Percentiles rank a stretch among this genome's conserved stretches.
Conservation (phyloP, 371 early-diverging fungal species). For the Catenaria anguillulae region DNA sequence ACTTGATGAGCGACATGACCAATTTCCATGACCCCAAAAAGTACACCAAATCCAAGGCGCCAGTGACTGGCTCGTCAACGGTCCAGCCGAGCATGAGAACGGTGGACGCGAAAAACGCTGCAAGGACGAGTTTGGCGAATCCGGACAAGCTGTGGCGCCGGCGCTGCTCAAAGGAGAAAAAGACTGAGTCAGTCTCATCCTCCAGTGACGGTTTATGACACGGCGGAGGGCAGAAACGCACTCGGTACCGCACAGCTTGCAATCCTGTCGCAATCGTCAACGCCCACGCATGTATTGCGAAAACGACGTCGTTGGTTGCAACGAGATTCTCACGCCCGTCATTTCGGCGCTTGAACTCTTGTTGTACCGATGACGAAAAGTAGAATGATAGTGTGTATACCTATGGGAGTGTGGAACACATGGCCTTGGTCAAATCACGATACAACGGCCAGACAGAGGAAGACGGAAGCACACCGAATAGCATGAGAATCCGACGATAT, state of each 20-base stretch:
- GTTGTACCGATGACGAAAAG: conserved; percentile 43
- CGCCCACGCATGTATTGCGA: conserved; percentile 65
- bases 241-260: conserved; percentile 27
- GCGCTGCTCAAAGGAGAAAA: too few species aligned
- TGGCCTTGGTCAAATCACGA: too few species aligned
- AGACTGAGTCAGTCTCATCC: too few species aligned
- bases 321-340: conserved; percentile 54
- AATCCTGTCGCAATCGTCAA: conserved; percentile 47
- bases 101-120: conserved; percentile 24
- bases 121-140: conserved; percentile 15
- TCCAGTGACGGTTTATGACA: too few species aligned
- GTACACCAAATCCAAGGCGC: conserved; percentile 51
- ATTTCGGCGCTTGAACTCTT: conserved; percentile 60
- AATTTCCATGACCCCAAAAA: conserved; percentile 68
- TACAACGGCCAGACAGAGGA: background rate
- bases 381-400: conserved; percentile 61
- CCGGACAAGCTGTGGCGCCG: conserved; percentile 15
- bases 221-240: too few species aligned
- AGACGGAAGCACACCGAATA: conserved; percentile 41
- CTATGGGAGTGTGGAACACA: too few species aligned
- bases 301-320: conserved; percentile 72
- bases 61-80: conserved; percentile 25
- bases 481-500: conserved; percentile 69
- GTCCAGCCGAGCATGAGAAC: conserved; percentile 47
- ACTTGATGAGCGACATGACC: conserved; percentile 60